phyloP scores from a whole-genome alignment of 768 basidiomycete species.

The Russula sp. region DNA sequence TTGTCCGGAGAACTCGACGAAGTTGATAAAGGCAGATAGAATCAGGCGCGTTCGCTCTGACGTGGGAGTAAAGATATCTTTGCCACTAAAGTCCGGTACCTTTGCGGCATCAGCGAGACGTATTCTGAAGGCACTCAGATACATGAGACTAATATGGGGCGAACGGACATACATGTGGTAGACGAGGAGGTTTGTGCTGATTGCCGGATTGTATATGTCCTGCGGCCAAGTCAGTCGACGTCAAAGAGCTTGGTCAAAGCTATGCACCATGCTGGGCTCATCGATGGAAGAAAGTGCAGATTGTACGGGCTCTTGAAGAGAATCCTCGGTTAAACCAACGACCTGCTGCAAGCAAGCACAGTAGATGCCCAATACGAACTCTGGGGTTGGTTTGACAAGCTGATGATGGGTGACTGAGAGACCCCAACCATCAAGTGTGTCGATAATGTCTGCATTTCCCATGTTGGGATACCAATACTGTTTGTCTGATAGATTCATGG shows the following conservation, averaged over 20 bases:
- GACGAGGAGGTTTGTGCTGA: constrained; percentile 57
- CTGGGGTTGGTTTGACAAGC: constrained; percentile 55
- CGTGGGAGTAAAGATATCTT: constrained; percentile 68
- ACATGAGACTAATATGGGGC: not conserved
- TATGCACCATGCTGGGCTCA: constrained; percentile 43
- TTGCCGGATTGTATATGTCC: constrained; percentile 58
- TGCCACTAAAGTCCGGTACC: constrained; percentile 68
- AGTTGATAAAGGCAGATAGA: constrained; percentile 88
- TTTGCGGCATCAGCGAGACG: constrained; percentile 68
- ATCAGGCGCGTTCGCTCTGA: constrained; percentile 64
- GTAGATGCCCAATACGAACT: constrained; percentile 67
- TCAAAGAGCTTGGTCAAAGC: not conserved
- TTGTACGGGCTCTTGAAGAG: constrained; percentile 52
- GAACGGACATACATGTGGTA: constrained; percentile 52
- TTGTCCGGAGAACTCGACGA: constrained; percentile 83
- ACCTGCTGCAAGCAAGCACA: constrained; percentile 66
- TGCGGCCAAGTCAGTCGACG: constrained; percentile 25
- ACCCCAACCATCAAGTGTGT: constrained; percentile 61
- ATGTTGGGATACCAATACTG: constrained; percentile 61
- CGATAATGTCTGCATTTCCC: constrained; percentile 54
- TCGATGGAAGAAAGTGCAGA: constrained; percentile 44
- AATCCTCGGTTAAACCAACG: constrained; percentile 51
- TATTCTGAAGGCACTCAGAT: constrained; percentile 33
- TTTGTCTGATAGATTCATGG: constrained; percentile 14
- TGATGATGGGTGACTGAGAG: constrained; percentile 60